phyloP scores from a whole-genome alignment of 345 rosid genomes.

The Bruguiera gymnorhiza region DNA sequence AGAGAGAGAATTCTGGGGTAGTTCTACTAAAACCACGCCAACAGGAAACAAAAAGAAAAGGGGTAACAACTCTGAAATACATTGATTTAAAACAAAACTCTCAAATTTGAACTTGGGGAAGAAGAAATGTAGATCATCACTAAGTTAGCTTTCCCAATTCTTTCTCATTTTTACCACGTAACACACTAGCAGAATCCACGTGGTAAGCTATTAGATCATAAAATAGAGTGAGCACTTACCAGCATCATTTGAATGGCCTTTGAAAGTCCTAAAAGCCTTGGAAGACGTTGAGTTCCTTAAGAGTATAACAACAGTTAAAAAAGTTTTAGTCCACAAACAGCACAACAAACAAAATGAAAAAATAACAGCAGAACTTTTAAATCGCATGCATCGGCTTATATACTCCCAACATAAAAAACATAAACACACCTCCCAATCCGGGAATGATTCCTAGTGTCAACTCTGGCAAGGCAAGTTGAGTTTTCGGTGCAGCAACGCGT shows the following conservation, averaged over 20 bases:
- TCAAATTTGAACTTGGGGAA: too few species aligned
- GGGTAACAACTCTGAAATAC: too few species aligned
- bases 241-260: slow-evolving; percentile 86
- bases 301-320: slow-evolving; percentile 16
- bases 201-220: neutral
- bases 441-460: slow-evolving; percentile 88
- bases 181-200: neutral
- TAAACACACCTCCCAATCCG: slow-evolving; percentile 78
- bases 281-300: slow-evolving; percentile 97
- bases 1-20: too few species aligned
- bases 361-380: slow-evolving; percentile 7
- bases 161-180: neutral
- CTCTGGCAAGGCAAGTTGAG: slow-evolving; percentile 90
- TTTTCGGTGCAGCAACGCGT: slow-evolving; percentile 69
- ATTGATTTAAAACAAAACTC: too few species aligned
- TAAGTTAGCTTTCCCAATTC: neutral
- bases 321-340: slow-evolving; percentile 10
- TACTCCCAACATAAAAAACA: slow-evolving; percentile 3
- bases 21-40: too few species aligned
- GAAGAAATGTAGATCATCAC: neutral
- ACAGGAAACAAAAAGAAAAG: too few species aligned
- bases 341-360: slow-evolving; percentile 2
- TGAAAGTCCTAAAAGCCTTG: slow-evolving; percentile 84
- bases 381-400: neutral
- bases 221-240: slow-evolving; percentile 37